A percentile compares a stretch with the other conserved stretches of the same genome.
Conservation (phyloP, 495 filamentous ascomycete genomes). For the Aspergillus conjunctus region DNA sequence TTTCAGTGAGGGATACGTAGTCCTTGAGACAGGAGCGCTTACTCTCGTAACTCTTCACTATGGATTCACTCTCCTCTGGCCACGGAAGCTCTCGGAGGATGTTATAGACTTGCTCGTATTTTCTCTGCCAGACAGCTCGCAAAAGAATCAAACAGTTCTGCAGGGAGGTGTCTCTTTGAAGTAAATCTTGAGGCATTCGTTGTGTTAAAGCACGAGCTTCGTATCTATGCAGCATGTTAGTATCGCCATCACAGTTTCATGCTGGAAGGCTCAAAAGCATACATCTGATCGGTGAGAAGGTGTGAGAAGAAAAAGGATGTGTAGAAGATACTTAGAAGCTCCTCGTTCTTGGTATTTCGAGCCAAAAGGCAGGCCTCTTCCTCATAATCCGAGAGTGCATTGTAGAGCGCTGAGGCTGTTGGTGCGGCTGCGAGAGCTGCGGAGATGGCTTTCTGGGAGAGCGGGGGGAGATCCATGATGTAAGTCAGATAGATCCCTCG, state of each 20-base stretch:
- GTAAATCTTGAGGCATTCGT: slow-evolving; percentile 45
- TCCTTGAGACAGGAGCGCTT: slow-evolving; percentile 11
- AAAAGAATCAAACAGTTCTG: slow-evolving; percentile 50
- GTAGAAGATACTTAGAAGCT: slow-evolving; percentile 50
- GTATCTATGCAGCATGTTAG: slow-evolving; percentile 35
- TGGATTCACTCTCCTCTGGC: slow-evolving; percentile 40
- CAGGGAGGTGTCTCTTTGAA: slow-evolving; percentile 43
- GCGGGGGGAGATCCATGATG: slow-evolving; percentile 38
- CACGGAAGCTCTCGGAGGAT: slow-evolving; percentile 47
- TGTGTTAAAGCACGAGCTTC: slow-evolving; percentile 56
- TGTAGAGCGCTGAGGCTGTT: slow-evolving; percentile 45
- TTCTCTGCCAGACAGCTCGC: slow-evolving; percentile 52
- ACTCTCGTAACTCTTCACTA: slow-evolving; percentile 50
- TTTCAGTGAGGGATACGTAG: too few species aligned
- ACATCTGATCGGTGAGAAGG: slow-evolving; percentile 56
- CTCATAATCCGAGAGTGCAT: slow-evolving; percentile 50
- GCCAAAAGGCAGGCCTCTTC: slow-evolving; percentile 40
- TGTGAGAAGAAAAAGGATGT: slow-evolving; percentile 55
- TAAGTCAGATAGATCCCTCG: not conserved
- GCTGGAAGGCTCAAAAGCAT: slow-evolving; percentile 12
- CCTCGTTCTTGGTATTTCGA: slow-evolving; percentile 23
- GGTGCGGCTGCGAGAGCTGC: slow-evolving; percentile 36
- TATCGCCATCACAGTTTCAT: not conserved
- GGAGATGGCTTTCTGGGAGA: slow-evolving; percentile 45
- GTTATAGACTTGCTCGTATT: slow-evolving; percentile 46